These are phyloP conservation scores for Kwoniella newhampshirensis DNA, from an alignment of 768 basidiomycete genomes.

Conservation along the genomic window DNA sequence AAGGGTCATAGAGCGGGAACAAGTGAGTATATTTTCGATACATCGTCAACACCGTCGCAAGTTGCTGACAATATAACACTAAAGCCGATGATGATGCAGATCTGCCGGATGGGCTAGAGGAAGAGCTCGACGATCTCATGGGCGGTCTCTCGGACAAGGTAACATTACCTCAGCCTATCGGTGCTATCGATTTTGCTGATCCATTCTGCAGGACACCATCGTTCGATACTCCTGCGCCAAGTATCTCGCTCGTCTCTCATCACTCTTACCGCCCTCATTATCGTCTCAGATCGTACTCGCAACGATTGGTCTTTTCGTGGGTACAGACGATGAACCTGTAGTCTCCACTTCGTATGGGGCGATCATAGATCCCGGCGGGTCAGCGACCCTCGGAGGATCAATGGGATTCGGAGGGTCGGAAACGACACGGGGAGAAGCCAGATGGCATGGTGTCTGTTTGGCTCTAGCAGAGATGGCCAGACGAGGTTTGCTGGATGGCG, in stretches of 20 bases:
- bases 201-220: conserved; percentile 78
- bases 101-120: conserved; percentile 76
- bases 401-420: conserved; percentile 45
- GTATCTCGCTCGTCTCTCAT: conserved; percentile 78
- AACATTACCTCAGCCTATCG: too few species aligned
- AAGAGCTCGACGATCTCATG: conserved; percentile 70
- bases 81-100: conserved; percentile 52
- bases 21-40: too few species aligned
- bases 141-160: conserved; percentile 78
- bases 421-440: conserved; percentile 62
- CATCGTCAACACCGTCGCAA: too few species aligned
- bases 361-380: conserved; percentile 44
- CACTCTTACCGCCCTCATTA: conserved; percentile 73
- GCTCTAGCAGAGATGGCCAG: conserved; percentile 91
- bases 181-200: too few species aligned
- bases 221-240: conserved; percentile 95
- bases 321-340: conserved; percentile 44
- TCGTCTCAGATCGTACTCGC: conserved; percentile 78
- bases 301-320: conserved; percentile 70
- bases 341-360: conserved; percentile 32
- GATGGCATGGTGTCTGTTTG: conserved; percentile 93
- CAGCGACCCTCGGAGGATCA: conserved; percentile 26
- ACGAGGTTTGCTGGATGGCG: conserved; percentile 66
- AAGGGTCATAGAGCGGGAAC: conserved; percentile 1
- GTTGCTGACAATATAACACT: conserved; percentile 51